Evolutionary conservation across 805 yeast genomes (phyloP).

Genomic region (Citeromyces nyonsensis): DNA sequence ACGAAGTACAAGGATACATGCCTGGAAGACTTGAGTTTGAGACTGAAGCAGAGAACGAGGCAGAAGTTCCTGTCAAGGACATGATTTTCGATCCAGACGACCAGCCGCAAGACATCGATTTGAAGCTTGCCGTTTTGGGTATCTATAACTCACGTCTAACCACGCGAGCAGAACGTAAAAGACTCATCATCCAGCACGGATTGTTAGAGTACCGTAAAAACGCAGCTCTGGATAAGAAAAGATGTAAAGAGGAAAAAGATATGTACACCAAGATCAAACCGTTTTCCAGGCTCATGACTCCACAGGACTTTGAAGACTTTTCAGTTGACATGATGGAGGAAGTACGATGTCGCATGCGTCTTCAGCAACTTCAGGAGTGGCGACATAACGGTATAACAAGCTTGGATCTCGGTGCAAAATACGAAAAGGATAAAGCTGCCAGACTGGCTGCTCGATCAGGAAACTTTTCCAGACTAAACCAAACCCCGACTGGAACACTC

Average conservation of each 20-base stretch:
- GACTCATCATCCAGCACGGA: slow-evolving; percentile 61
- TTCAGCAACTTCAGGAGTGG: slow-evolving; percentile 88
- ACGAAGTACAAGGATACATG: slow-evolving; percentile 95
- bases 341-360: slow-evolving; percentile 61
- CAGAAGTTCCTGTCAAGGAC: slow-evolving; percentile 86
- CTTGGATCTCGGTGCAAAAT: slow-evolving; percentile 68
- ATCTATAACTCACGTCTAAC: slow-evolving; percentile 85
- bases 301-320: slow-evolving; percentile 67
- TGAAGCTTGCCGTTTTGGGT: slow-evolving; percentile 75
- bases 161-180: slow-evolving; percentile 83
- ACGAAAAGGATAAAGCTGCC: slow-evolving; percentile 74
- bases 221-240: slow-evolving; percentile 69
- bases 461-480: slow-evolving; percentile 1
- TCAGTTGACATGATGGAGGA: slow-evolving; percentile 63
- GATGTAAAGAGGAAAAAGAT: slow-evolving; percentile 84
- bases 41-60: slow-evolving; percentile 92
- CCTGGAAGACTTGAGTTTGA: slow-evolving; percentile 97
- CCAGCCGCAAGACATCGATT: slow-evolving; percentile 71
- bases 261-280: slow-evolving; percentile 62
- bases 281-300: slow-evolving; percentile 65
- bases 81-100: slow-evolving; percentile 94
- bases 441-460: slow-evolving; percentile 51
- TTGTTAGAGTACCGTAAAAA: slow-evolving; percentile 76
- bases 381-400: slow-evolving; percentile 79
- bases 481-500: slow-evolving; percentile 8